phyloP scores from a whole-genome alignment of 805 yeast species.

The Lipomyces yamanashiensis region DNA sequence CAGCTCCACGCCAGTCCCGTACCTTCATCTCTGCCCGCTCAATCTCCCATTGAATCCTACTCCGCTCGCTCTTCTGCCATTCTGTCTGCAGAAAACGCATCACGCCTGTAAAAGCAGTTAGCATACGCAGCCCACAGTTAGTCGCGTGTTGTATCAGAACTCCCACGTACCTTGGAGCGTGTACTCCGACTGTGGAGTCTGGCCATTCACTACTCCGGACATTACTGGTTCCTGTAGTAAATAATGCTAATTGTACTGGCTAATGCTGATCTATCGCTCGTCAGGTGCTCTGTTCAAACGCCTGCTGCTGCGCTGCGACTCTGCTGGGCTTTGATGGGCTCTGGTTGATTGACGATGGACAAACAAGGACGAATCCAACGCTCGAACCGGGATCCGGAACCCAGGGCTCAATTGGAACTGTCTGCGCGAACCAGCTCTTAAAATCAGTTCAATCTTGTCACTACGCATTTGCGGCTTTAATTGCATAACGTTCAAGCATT shows the following conservation, averaged over 20 bases:
- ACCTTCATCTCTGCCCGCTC: constrained; percentile 65
- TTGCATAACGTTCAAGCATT: too few relatives aligned
- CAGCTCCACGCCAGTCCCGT: constrained; percentile 1
- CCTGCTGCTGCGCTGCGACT: too few relatives aligned
- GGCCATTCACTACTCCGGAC: constrained; percentile 19
- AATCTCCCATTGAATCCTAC: constrained; percentile 62
- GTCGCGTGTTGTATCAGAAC: not conserved
- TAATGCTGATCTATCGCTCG: not conserved
- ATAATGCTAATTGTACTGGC: not conserved
- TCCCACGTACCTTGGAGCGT: constrained; percentile 11
- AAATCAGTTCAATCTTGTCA: too few relatives aligned
- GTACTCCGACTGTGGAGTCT: constrained; percentile 39
- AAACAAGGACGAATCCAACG: too few relatives aligned
- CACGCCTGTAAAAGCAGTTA: constrained; percentile 49
- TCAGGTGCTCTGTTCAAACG: too few relatives aligned
- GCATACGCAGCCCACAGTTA: not conserved
- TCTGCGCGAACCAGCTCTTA: too few relatives aligned
- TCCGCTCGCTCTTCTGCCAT: constrained; percentile 64
- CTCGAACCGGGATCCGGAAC: too few relatives aligned
- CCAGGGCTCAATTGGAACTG: too few relatives aligned
- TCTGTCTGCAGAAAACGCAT: constrained; percentile 67
- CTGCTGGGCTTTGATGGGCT: too few relatives aligned
- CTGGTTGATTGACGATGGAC: too few relatives aligned
- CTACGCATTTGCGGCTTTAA: too few relatives aligned
- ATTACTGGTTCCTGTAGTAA: not conserved